Evolutionary conservation across 2,329 filamentous ascomycete species (phyloP), one percentile per base, ranked within the genome.

Genomic region (Penicillium frequentans): DNA sequence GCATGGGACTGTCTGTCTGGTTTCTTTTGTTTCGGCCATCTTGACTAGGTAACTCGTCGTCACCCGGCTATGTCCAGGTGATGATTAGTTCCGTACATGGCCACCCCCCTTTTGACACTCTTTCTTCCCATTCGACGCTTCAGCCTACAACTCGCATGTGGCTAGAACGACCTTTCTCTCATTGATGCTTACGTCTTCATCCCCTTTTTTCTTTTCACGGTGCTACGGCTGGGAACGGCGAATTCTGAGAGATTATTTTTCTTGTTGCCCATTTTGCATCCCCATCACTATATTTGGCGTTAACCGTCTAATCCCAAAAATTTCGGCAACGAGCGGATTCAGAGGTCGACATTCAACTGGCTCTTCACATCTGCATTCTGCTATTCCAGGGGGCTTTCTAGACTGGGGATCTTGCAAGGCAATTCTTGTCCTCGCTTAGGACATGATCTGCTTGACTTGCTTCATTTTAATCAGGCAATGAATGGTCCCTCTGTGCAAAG

Each of bases 221-320:
- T 72, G 70, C 68, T 67, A 73, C 65, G 69, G 70, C 64, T 71
- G 62, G 69, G 68, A 72, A 72, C 66, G 71, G 70, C 71, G 69
- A 72, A 71, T 66, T 69, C 27, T 43, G 57, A 65, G 59, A 64
- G 62, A 60, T 63, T 56, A 58, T 54, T 54, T 60, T 64, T 52
- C 43, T 62, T 63, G 45, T 55, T 43, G 58, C 56, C 51, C 48
- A 51, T 56, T 23, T 57, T 60, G 46, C 54, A 57, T 57, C 52
- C 57, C 57, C 55, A 48, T 56, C 61, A 59, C 51, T 57, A 63
- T 57, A 60, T 56, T 53, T 54, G 60, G 49, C 57, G 56, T 64
- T 48, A 55, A 45, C 46, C 57, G 53, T 58, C 58, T 66, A 65
- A 66, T 66, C 60, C 52, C 55, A 63, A 56, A 56, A 50, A 44